phyloP scores from a whole-genome alignment of 345 rosid genomes.

The Raphanus sativus region DNA sequence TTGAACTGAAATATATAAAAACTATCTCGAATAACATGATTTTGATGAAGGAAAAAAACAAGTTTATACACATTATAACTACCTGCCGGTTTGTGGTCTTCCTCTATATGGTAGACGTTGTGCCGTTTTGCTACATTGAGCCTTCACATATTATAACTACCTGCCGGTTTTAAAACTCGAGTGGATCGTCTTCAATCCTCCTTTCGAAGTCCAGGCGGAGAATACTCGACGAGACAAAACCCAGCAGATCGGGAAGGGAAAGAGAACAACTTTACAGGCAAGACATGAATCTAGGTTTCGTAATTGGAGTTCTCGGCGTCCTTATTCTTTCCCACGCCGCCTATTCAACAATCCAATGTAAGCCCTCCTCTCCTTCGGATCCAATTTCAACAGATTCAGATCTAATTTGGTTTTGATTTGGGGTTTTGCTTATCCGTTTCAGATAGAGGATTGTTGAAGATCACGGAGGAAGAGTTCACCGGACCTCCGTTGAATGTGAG shows the following conservation, averaged over 20 bases:
- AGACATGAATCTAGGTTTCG: constrained; percentile 60
- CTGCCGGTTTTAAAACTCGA: not conserved
- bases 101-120: not conserved
- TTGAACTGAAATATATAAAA: too few relatives aligned
- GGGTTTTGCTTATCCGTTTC: constrained; percentile 27
- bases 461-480: constrained; percentile 85
- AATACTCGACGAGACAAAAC: constrained; percentile 5
- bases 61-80: not conserved
- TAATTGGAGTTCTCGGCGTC: constrained; percentile 62
- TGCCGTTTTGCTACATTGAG: not conserved
- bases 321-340: constrained; percentile 82
- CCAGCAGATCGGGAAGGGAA: constrained; percentile 25
- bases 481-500: constrained; percentile 74
- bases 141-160: not conserved
- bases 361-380: not conserved
- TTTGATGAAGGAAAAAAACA: too few relatives aligned
- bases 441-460: constrained; percentile 92
- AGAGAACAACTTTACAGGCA: not conserved
- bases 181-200: constrained; percentile 12
- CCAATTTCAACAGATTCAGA: constrained; percentile 2
- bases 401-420: not conserved
- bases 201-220: constrained; percentile 16
- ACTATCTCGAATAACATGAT: not conserved
- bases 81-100: constrained; percentile 7
- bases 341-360: constrained; percentile 89